phyloP scores from a whole-genome alignment of 2,329 filamentous ascomycete genomes.

The Pseudogymnoascus sp. region DNA sequence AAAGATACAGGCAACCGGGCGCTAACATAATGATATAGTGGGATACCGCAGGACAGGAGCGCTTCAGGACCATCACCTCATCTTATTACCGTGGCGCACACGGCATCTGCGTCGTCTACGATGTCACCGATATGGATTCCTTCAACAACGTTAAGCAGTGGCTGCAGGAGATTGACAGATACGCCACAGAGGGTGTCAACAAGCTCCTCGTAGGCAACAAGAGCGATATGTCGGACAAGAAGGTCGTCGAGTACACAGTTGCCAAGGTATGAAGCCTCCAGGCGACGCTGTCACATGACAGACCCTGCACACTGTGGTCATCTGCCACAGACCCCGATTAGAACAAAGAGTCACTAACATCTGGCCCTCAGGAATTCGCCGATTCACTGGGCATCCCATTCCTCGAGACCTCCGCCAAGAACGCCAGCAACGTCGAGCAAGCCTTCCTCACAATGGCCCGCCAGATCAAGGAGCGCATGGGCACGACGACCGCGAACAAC shows the following conservation, averaged over 20 bases:
- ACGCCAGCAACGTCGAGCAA: conserved; percentile 98
- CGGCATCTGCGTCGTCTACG: conserved; percentile 99
- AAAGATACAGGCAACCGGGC: background rate
- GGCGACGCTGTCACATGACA: conserved; percentile 17
- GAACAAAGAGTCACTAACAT: conserved; percentile 14
- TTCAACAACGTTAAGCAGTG: conserved; percentile 99
- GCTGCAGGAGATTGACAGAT: conserved; percentile 98
- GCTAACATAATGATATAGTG: conserved; percentile 49
- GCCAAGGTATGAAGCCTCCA: conserved; percentile 67
- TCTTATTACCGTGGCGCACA: conserved; percentile 99
- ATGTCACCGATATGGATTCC: conserved; percentile 99
- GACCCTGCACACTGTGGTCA: conserved; percentile 2
- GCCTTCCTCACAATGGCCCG: conserved; percentile 99
- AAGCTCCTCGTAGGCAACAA: conserved; percentile 99
- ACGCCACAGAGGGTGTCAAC: conserved; percentile 98
- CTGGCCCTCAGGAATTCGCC: conserved; percentile 71
- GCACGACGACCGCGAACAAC: conserved; percentile 89
- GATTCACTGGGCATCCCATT: conserved; percentile 98
- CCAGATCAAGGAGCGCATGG: conserved; percentile 99
- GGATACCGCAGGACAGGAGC: conserved; percentile 98
- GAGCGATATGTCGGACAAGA: conserved; percentile 99
- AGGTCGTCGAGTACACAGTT: conserved; percentile 98
- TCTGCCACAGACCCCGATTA: background rate
- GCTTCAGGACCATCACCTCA: conserved; percentile 98
- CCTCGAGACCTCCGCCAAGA: conserved; percentile 99